Evolutionary conservation across 345 rosid species (phyloP), one percentile per base, ranked within the genome.

Genomic region (Angophora floribunda): DNA sequence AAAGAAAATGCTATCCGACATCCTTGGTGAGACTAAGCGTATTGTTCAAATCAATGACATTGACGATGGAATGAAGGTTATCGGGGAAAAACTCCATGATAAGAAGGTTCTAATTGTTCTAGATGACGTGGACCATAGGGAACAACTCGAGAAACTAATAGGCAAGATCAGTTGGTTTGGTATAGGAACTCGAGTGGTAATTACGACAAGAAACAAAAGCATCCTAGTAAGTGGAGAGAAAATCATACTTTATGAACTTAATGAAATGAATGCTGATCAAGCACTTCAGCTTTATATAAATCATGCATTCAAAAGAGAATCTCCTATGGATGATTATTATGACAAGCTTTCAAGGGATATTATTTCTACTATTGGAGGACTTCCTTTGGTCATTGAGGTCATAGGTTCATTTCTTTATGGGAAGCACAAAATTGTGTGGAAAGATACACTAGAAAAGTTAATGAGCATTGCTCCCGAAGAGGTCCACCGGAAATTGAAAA

Each of bases 71-170:
- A 63, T 63, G 36, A 3, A n/a, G 5, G 19, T 6, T 2, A 63
- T 63, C 17, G 0, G 4, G 75, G 9, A 6, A 63, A 0, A 6
- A 63, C 75, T n/a, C 2, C 0, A 0, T n/a, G 1, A 3, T n/a
- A n/a, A 63, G 17, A n/a, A n/a, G 75, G 75, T 63, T 63, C 36
- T 63, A 3, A 63, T 63, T 63, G 41, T 63, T 63, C 2, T 63
- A 1, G 75, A 63, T 63, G 75, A 63, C 13, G 75, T n/a, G 75
- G 41, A 63, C 75, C 19, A 6, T n/a, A n/a, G 75, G 75, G 75
- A 63, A 63, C 75, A 63, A 1, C 41, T 63, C 6, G 5, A 13
- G 19, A 63, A 63, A 30, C 75, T 63, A 14, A n/a, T 63, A n/a
- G 19, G 75, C 75, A 63, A 63, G 19, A n/a, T n/a, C 0, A 6